Conservation (phyloP, 768 basidiomycete genomes). For the Naganishia onofrii region DNA sequence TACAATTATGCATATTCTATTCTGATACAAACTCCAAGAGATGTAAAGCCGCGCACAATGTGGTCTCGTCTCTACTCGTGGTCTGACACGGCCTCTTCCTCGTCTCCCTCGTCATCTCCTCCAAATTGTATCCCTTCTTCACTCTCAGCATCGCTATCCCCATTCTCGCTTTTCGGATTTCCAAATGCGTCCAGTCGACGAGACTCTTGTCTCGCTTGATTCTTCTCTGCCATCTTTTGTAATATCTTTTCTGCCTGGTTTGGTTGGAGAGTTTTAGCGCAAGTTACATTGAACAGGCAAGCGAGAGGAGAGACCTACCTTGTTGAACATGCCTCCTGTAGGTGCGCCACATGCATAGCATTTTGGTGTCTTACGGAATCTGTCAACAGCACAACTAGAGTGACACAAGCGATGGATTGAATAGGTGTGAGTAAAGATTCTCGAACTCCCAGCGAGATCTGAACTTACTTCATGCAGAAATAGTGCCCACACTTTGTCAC, state of each 20-base stretch:
- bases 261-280: background rate
- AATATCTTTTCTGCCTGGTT: conserved; percentile 81
- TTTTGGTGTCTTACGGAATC: conserved; percentile 86
- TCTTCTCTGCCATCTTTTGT: conserved; percentile 71
- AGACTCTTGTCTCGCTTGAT: conserved; percentile 43
- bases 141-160: conserved; percentile 35
- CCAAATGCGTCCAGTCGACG: conserved; percentile 23
- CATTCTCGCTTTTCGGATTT: conserved; percentile 36
- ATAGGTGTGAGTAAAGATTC: background rate
- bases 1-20: background rate
- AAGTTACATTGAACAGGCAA: background rate
- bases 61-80: background rate
- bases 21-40: background rate
- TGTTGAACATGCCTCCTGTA: conserved; percentile 93
- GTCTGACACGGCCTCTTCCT: conserved; percentile 6
- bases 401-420: background rate
- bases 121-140: conserved; percentile 42
- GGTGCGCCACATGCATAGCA: conserved; percentile 90
- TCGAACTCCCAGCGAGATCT: background rate
- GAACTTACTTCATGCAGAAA: conserved; percentile 70
- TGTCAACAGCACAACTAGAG: conserved; percentile 77
- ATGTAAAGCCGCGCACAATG: background rate
- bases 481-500: conserved; percentile 96
- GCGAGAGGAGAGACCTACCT: conserved; percentile 23
- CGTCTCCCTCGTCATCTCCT: conserved; percentile 27